phyloP scores from a whole-genome alignment of 2,329 filamentous ascomycete species.

The Diaporthe nobilis region DNA sequence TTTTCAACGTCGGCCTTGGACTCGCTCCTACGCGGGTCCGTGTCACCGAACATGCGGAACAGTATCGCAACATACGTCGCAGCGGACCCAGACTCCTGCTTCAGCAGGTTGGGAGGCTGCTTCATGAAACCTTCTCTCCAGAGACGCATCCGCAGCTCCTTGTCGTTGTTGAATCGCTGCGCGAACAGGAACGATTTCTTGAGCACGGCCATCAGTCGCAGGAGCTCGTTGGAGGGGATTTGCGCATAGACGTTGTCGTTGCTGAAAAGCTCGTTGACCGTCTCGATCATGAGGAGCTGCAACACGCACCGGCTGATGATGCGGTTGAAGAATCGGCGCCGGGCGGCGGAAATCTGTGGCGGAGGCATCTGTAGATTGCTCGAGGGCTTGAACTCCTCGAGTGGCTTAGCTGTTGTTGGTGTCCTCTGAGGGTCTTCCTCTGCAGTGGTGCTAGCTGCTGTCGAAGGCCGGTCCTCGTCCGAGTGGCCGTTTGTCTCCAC shows the following conservation, averaged over 20 bases:
- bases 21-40: conserved; percentile 83
- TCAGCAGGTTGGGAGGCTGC: conserved; percentile 96
- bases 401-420: conserved; percentile 51
- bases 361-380: conserved; percentile 87
- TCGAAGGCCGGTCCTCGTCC: conserved; percentile 50
- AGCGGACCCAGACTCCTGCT: conserved; percentile 94
- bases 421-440: conserved; percentile 54
- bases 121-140: conserved; percentile 99
- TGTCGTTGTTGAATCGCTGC: conserved; percentile 97
- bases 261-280: conserved; percentile 97
- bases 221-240: conserved; percentile 90
- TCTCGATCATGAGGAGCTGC: conserved; percentile 99
- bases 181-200: conserved; percentile 98
- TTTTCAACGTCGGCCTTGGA: conserved; percentile 88
- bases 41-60: conserved; percentile 97
- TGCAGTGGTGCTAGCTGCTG: conserved; percentile 47
- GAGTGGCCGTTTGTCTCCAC: conserved; percentile 57
- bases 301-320: conserved; percentile 99
- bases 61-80: conserved; percentile 96
- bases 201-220: conserved; percentile 92
- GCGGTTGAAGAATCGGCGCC: conserved; percentile 96
- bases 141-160: conserved; percentile 91
- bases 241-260: conserved; percentile 95
- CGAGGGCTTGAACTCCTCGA: conserved; percentile 91
- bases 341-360: conserved; percentile 91